Conservation (phyloP, 441 rosid genomes). For the Adansonia madagascariensis region DNA sequence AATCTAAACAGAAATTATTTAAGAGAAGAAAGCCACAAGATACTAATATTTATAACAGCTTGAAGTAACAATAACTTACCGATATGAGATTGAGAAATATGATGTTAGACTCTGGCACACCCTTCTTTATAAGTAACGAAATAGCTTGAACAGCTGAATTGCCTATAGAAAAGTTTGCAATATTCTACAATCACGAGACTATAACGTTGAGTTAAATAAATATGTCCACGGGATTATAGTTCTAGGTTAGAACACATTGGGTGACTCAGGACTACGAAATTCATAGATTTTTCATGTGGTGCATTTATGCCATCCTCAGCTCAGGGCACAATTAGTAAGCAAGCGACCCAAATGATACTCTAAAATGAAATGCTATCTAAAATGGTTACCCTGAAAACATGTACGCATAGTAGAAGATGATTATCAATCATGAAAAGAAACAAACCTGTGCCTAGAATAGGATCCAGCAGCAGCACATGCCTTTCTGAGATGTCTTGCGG, state of each 20-base stretch:
- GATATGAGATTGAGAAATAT: conserved; percentile 93
- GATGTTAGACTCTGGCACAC: conserved; percentile 91
- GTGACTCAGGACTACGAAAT: neutral
- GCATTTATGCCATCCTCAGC: neutral
- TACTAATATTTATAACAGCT: neutral
- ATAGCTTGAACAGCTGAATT: conserved; percentile 97
- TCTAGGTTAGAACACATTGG: neutral
- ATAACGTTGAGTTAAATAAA: neutral
- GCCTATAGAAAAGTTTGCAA: conserved; percentile 46
- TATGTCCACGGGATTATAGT: neutral
- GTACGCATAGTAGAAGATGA: neutral
- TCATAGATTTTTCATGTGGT: neutral
- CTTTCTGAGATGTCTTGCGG: conserved; percentile 91
- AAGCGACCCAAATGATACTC: neutral
- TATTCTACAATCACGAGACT: neutral
- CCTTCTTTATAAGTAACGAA: conserved; percentile 80
- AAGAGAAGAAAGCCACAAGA: neutral
- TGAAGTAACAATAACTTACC: conserved; percentile 46
- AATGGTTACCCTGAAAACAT: conserved; percentile 3
- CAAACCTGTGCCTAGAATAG: conserved; percentile 94
- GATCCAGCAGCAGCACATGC: conserved; percentile 90
- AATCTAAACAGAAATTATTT: neutral
- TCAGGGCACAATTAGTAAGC: neutral
- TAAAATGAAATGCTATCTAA: conserved; percentile 12
- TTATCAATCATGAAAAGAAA: neutral